Conservation (phyloP, 1,284 basidiomycete genomes). For the Marasmius tenuissimus region DNA sequence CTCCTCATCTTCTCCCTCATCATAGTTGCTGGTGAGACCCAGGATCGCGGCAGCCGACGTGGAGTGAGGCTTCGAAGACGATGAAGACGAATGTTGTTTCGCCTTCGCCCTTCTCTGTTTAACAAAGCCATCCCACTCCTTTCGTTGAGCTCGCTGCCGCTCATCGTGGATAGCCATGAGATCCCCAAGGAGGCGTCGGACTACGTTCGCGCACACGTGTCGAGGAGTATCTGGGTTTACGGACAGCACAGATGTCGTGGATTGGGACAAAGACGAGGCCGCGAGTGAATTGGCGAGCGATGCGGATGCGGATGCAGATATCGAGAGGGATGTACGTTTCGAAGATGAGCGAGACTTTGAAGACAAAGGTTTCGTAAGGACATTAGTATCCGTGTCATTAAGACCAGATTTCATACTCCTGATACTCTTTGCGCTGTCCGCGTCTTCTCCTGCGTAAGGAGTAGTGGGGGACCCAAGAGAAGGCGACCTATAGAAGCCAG, state of each 20-base stretch:
- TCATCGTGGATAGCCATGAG: constrained; percentile 86
- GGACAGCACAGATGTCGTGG: constrained; percentile 52
- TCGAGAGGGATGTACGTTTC: constrained; percentile 27
- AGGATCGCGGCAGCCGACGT: constrained; percentile 54
- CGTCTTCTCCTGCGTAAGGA: constrained; percentile 7
- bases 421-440: constrained; percentile 14
- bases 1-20: constrained; percentile 64
- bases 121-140: constrained; percentile 90
- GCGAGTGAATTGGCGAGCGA: constrained; percentile 15
- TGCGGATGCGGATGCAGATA: constrained; percentile 19
- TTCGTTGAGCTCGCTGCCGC: constrained; percentile 71
- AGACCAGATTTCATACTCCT: constrained; percentile 7
- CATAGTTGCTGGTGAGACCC: constrained; percentile 51
- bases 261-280: constrained; percentile 24
- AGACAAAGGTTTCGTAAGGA: constrained; percentile 1
- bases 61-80: constrained; percentile 25
- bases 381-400: background rate
- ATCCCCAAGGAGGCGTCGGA: constrained; percentile 77
- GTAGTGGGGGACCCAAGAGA: background rate
- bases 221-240: constrained; percentile 60
- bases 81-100: constrained; percentile 28
- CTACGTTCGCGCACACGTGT: constrained; percentile 74
- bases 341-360: constrained; percentile 53
- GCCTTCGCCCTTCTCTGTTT: constrained; percentile 54
- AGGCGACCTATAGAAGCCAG: constrained; percentile 7